Conservation (phyloP, 192 early-diverging fungal genomes). For the Geranomyces michiganensis region DNA sequence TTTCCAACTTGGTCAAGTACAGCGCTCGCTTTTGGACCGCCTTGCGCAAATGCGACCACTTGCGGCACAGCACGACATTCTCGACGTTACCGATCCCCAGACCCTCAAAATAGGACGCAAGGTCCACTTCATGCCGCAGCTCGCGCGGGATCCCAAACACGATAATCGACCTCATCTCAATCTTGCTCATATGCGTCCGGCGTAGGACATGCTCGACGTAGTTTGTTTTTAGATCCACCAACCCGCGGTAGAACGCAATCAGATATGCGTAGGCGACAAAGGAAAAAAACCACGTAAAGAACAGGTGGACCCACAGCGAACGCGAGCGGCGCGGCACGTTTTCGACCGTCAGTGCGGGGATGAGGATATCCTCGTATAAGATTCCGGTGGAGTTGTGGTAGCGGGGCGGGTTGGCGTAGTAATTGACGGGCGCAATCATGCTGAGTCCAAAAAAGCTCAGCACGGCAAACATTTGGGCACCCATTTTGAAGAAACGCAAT, state of each 20-base stretch:
- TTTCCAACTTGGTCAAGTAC: slow-evolving; percentile 50
- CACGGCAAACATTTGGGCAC: slow-evolving; percentile 44
- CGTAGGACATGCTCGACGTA: slow-evolving; percentile 50
- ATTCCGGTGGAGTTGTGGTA: slow-evolving; percentile 34
- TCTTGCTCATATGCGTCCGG: slow-evolving; percentile 50
- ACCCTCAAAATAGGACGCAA: slow-evolving; percentile 53
- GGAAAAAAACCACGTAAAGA: slow-evolving; percentile 58
- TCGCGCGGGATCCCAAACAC: slow-evolving; percentile 57
- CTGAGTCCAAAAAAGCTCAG: slow-evolving; percentile 48
- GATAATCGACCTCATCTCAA: slow-evolving; percentile 55
- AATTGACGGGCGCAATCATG: slow-evolving; percentile 55
- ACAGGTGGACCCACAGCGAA: slow-evolving; percentile 47
- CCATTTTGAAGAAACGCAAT: slow-evolving; percentile 54
- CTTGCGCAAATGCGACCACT: slow-evolving; percentile 53
- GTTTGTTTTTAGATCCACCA: slow-evolving; percentile 46
- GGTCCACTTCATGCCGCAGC: slow-evolving; percentile 53
- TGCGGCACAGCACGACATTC: slow-evolving; percentile 58
- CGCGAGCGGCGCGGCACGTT: slow-evolving; percentile 50
- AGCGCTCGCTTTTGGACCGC: slow-evolving; percentile 48
- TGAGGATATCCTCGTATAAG: slow-evolving; percentile 26
- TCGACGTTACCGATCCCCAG: slow-evolving; percentile 57
- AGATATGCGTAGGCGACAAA: slow-evolving; percentile 50
- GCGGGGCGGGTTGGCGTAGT: slow-evolving; percentile 45
- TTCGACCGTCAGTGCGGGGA: slow-evolving; percentile 45
- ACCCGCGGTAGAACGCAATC: slow-evolving; percentile 52